Conservation (phyloP, 1,139 yeast species). For the Debaryomyces sp. region DNA sequence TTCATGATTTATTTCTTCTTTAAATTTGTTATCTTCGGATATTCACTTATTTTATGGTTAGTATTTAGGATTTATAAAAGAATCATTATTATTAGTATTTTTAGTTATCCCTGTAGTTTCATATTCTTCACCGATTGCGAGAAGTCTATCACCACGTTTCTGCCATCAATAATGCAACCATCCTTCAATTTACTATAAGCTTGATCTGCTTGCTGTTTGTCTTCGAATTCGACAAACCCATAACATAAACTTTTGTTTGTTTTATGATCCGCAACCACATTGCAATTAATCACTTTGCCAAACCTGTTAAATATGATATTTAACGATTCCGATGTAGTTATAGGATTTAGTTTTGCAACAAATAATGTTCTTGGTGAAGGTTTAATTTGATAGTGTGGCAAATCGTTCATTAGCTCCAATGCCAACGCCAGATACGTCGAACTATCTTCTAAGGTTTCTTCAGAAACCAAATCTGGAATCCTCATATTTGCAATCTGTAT, state of each 20-base stretch:
- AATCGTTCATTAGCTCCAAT: constrained; percentile 64
- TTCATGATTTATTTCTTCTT: constrained; percentile 6
- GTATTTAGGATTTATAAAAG: constrained; percentile 9
- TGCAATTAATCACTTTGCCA: constrained; percentile 55
- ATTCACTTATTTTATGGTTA: constrained; percentile 5
- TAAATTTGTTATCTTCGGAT: constrained; percentile 5
- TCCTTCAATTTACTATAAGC: constrained; percentile 65
- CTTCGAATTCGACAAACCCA: constrained; percentile 62
- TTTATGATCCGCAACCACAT: constrained; percentile 42
- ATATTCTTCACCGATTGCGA: constrained; percentile 52
- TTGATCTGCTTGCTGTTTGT: constrained; percentile 51
- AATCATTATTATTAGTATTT: constrained; percentile 16
- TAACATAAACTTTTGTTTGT: constrained; percentile 57
- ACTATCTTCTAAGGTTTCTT: constrained; percentile 9
- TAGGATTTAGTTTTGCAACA: constrained; percentile 63
- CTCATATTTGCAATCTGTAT: constrained; percentile 16
- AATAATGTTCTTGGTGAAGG: constrained; percentile 67
- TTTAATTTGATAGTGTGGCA: constrained; percentile 58
- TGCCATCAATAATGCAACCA: constrained; percentile 61
- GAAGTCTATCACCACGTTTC: constrained; percentile 66
- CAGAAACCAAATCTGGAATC: constrained; percentile 9
- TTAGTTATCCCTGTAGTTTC: not conserved
- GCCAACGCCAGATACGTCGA: constrained; percentile 47
- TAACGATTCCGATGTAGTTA: constrained; percentile 58
- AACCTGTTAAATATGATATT: constrained; percentile 59